Evolutionary conservation across 2,329 filamentous ascomycete genomes (phyloP).

Genomic region (Trichoderma atrobrunneum): DNA sequence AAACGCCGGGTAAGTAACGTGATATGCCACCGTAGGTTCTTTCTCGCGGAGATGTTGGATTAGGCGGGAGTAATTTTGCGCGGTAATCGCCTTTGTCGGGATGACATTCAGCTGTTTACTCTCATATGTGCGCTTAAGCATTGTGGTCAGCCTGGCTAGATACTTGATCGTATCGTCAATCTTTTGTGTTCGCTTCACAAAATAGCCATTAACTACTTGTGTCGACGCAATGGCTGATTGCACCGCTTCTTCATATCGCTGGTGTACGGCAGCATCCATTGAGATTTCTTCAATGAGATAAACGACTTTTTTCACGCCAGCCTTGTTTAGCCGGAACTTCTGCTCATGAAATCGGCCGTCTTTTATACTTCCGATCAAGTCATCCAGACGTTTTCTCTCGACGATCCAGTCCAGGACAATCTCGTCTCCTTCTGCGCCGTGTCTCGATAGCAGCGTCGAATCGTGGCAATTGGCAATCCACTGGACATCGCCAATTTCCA

Average conservation of each 20-base stretch:
- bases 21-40: constrained; percentile 50
- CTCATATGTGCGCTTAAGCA: constrained; percentile 66
- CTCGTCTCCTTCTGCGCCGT: constrained; percentile 64
- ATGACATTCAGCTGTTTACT: constrained; percentile 57
- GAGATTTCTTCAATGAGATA: constrained; percentile 75
- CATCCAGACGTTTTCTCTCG: constrained; percentile 77
- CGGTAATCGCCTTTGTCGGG: constrained; percentile 61
- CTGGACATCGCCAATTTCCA: constrained; percentile 72
- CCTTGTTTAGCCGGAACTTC: constrained; percentile 73
- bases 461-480: constrained; percentile 76
- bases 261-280: constrained; percentile 52
- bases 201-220: constrained; percentile 76
- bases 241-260: constrained; percentile 64
- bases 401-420: constrained; percentile 77
- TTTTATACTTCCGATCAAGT: constrained; percentile 76
- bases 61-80: constrained; percentile 63
- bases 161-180: constrained; percentile 78
- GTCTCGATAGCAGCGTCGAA: constrained; percentile 49
- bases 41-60: constrained; percentile 56
- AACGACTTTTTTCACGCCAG: constrained; percentile 71
- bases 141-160: constrained; percentile 66
- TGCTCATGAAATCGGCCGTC: constrained; percentile 82
- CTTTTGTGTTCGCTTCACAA: constrained; percentile 71
- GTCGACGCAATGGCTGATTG: constrained; percentile 72
- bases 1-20: constrained; percentile 70